phyloP scores from a whole-genome alignment of 371 early-diverging fungal species.

The Phascolomyces articulosus region DNA sequence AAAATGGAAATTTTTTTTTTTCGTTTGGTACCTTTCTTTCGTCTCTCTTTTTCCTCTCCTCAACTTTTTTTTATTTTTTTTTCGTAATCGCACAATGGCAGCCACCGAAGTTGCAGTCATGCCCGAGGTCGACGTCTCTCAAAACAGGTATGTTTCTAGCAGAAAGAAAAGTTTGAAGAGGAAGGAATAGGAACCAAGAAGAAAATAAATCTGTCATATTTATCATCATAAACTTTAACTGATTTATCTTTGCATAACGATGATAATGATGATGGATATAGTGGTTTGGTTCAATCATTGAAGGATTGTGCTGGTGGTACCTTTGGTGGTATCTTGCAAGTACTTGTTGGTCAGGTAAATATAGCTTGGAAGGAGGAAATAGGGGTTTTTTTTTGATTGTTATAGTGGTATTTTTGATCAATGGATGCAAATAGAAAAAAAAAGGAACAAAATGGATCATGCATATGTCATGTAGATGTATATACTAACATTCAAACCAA shows the following conservation, averaged over 20 bases:
- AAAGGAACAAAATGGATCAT: too few species aligned
- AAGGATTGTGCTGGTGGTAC: constrained; percentile 82
- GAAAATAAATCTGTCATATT: neutral
- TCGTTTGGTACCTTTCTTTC: neutral
- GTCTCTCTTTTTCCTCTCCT: neutral
- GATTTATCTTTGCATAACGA: neutral
- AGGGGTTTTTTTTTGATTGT: too few species aligned
- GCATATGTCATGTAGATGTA: neutral
- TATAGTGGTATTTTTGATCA: too few species aligned
- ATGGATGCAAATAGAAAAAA: too few species aligned
- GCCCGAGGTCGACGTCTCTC: neutral
- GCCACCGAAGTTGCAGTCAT: constrained; percentile 4
- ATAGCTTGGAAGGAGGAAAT: neutral
- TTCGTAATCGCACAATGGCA: constrained; percentile 2
- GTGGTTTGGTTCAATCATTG: constrained; percentile 50
- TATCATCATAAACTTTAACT: neutral
- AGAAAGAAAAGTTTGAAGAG: neutral
- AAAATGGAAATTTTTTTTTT: constrained; percentile 2
- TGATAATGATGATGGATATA: neutral
- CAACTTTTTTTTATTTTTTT: neutral
- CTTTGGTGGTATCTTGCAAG: constrained; percentile 79
- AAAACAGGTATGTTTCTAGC: constrained; percentile 3
- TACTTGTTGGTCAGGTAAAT: constrained; percentile 77
- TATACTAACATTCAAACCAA: neutral
- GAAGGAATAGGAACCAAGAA: neutral